Evolutionary conservation across 1,284 basidiomycete species (phyloP), one percentile per base, ranked within the genome.

Genomic region (Cutaneotrichosporon cutaneum): DNA sequence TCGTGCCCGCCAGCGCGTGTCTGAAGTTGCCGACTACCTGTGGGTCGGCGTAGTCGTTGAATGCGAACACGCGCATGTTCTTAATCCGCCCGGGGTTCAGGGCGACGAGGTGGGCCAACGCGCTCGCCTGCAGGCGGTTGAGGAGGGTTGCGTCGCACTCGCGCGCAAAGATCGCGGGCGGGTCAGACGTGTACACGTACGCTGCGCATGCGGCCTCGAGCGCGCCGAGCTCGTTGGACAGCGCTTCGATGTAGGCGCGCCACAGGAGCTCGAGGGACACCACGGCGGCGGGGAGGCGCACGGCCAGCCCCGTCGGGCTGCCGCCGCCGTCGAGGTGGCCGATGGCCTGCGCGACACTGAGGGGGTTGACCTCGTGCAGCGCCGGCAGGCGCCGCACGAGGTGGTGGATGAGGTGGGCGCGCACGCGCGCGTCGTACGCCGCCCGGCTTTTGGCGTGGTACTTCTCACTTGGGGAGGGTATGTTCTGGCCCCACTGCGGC

Each of bases 121-220:
- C 61, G 0, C 52, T 3, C 22, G 54, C 54, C 16, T 33, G 57
- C 42, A 71, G 52, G 1, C 66, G 62, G 52, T 65, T 70, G 27
- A 68, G 60, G 4, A 73, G 42, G 9, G 42, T 55, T 0, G 68
- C 54, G 11, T 56, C 54, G 26, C 69, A 30, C 11, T 39, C 54
- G 13, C 56, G 57, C 2, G 72, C 70, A 36, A 73, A 73, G 59
- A 73, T 73, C 2, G 68, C 56, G 0, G 72, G 70, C 4, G 72
- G 72, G 24, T 70, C 66, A 53, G 50, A 68, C 4, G 70, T 70
- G 65, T 70, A 73, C n/a, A 64, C 62, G 57, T 73, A 73, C 11
- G 68, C 68, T 18, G 63, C 53, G 8, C 56, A 26, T 24, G 58
- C 62, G 2, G 52, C 30, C 35, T 72, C 72, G 60, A 73, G 68